A percentile compares a stretch with the other conserved stretches of the same genome.
Conservation (phyloP, 306 rosid genomes). For the Casuarina glauca region DNA sequence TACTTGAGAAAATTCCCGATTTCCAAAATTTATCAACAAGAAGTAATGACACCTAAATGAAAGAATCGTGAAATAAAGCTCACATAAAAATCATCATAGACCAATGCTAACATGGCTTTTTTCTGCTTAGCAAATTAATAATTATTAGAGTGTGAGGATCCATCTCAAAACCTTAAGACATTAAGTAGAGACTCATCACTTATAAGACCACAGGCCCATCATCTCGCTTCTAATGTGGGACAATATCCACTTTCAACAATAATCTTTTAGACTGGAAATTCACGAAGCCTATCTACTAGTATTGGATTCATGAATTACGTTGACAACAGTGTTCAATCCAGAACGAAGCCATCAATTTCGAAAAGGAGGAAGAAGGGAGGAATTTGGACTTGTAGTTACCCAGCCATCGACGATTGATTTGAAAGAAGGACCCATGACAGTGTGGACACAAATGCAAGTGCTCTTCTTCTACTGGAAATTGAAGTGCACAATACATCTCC, state of each 20-base stretch:
- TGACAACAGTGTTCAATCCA: background rate
- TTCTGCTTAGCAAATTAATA: too few relatives aligned
- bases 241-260: too few relatives aligned
- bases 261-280: background rate
- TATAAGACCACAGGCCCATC: too few relatives aligned
- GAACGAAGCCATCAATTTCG: background rate
- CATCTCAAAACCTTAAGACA: too few relatives aligned
- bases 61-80: background rate
- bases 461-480: slow-evolving; percentile 48
- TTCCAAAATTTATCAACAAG: background rate
- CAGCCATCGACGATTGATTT: slow-evolving; percentile 33
- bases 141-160: too few relatives aligned
- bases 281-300: background rate
- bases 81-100: background rate
- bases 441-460: slow-evolving; percentile 49
- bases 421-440: slow-evolving; percentile 61
- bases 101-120: background rate
- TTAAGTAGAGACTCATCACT: too few relatives aligned
- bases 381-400: slow-evolving; percentile 42
- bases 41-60: background rate
- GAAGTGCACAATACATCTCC: slow-evolving; percentile 9
- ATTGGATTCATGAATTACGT: background rate
- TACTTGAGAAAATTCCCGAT: too few relatives aligned
- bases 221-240: too few relatives aligned
- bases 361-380: background rate